Evolutionary conservation across 306 rosid species (phyloP).

Genomic region (Elaeagnus macrophylla): DNA sequence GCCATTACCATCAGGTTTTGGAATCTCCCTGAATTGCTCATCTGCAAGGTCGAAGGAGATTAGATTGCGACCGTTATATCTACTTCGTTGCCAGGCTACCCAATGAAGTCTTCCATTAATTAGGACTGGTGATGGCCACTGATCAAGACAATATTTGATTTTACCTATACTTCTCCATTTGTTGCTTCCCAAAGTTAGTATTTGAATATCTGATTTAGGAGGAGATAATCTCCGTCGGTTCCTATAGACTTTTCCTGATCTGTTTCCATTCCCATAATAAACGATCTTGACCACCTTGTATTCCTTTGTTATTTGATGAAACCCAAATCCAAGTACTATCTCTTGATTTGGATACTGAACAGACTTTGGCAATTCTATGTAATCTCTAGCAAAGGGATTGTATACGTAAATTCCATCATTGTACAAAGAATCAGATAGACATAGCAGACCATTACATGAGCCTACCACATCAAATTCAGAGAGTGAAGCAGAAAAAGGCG

Average conservation of each 20-base stretch:
- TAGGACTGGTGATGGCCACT: conserved; percentile 22
- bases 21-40: conserved; percentile 30
- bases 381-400: conserved; percentile 23
- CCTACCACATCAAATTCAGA: conserved; percentile 29
- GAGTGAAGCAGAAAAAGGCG: conserved; percentile 18
- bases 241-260: not conserved
- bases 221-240: not conserved
- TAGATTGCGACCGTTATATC: conserved; percentile 16
- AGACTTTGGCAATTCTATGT: conserved; percentile 17
- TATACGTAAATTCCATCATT: conserved; percentile 23
- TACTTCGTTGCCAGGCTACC: conserved; percentile 23
- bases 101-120: conserved; percentile 44
- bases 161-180: conserved; percentile 35
- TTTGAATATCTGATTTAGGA: conserved; percentile 20
- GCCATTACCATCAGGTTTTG: conserved; percentile 16
- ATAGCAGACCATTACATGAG: conserved; percentile 24
- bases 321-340: conserved; percentile 36
- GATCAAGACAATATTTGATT: conserved; percentile 17
- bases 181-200: conserved; percentile 27
- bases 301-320: conserved; percentile 19
- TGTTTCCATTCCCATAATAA: conserved; percentile 9
- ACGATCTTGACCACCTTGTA: conserved; percentile 30
- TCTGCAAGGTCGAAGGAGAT: conserved; percentile 35
- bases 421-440: conserved; percentile 22
- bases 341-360: conserved; percentile 12